Evolutionary conservation across 2,329 filamentous ascomycete genomes (phyloP).

Genomic region (Xylariaceae sp.): DNA sequence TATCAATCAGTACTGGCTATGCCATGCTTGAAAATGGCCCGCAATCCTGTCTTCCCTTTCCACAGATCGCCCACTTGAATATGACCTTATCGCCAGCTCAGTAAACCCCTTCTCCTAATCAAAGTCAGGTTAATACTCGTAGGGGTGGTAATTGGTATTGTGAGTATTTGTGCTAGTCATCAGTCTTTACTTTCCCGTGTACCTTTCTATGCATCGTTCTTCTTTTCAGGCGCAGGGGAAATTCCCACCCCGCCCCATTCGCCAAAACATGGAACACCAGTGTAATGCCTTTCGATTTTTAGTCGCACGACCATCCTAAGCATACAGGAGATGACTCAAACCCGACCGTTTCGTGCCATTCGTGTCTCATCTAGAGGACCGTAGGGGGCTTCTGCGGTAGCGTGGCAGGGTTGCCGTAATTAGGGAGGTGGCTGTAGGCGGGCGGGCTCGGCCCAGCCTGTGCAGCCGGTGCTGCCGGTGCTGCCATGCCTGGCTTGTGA

Average conservation of each 20-base stretch:
- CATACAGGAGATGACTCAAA: too few species aligned
- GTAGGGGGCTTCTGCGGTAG: conserved; percentile 56
- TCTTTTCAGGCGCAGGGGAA: conserved; percentile 8
- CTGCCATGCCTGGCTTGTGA: conserved; percentile 41
- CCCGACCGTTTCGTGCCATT: too few species aligned
- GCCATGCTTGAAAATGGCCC: too few species aligned
- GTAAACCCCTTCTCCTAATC: too few species aligned
- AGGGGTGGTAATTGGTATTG: background rate
- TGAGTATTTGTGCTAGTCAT: background rate
- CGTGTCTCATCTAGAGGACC: conserved; percentile 38
- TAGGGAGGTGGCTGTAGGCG: conserved; percentile 50
- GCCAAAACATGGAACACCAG: conserved; percentile 25
- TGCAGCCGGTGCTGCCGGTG: conserved; percentile 34
- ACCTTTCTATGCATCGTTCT: conserved; percentile 26
- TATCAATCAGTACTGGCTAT: background rate
- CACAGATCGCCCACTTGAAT: too few species aligned
- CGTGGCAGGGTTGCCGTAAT: conserved; percentile 57
- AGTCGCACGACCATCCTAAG: conserved; percentile 1
- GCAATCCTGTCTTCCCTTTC: too few species aligned
- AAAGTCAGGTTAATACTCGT: background rate
- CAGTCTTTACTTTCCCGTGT: conserved; percentile 11
- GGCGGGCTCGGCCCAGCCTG: conserved; percentile 30
- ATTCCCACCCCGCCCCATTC: conserved; percentile 13
- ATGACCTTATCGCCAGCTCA: too few species aligned
- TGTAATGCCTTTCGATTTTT: conserved; percentile 25